Base-by-base conservation (phyloP, 1,139 yeast species). In the Hyphopichia fennica region DNA sequence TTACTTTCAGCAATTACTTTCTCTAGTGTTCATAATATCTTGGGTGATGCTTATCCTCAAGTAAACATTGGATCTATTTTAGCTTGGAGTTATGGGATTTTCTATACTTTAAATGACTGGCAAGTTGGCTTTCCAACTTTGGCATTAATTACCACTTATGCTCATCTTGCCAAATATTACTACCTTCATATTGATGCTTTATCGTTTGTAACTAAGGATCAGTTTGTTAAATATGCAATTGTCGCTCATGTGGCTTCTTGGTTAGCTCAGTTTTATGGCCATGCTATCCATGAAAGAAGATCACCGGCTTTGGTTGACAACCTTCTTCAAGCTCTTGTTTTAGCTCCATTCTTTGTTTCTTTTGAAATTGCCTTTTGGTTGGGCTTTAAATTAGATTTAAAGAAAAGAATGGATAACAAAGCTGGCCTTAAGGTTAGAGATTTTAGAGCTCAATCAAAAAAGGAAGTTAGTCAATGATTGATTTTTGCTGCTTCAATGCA, bases 241-340 rank as follows among this genome's bases (percentile, higher is more conserved):
- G 53, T 46, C 0, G 51, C 77, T 22, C 87, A 85, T 59, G 58
- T 75, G 0, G 37, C 63, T 2, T 69, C 87, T 13, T 93, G 99
- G 98, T 55, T 82, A 17, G 82, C 82, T n/a, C 98, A 93, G 58
- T 90, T 93, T 62, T 72, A 85, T 45, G 97, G 97, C 4, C 98
- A 93, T 58, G 93, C 87, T 2, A 75, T 79, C 15, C 87, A 81
- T 54, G 99, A 93, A 58, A 75, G 75, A 47, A 73, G 91, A 39
- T 87, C 91, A 1, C 99, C 99, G 0, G 97, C 98, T 0, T 66
- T 93, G 44, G 61, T 88, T 40, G 96, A 90, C 56, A 91, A 84
- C 57, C 67, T 89, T 41, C 66, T 84, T 11, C 97, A 90, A 57
- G 95, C 97, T 1, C 61, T 93, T 28, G 91, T 91, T 0, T 72